A percentile compares a stretch with the other conserved stretches of the same genome.
These are phyloP conservation scores for Diplodia intermedia DNA, from an alignment of 2,329 filamentous ascomycete species.

Conservation along the genomic window DNA sequence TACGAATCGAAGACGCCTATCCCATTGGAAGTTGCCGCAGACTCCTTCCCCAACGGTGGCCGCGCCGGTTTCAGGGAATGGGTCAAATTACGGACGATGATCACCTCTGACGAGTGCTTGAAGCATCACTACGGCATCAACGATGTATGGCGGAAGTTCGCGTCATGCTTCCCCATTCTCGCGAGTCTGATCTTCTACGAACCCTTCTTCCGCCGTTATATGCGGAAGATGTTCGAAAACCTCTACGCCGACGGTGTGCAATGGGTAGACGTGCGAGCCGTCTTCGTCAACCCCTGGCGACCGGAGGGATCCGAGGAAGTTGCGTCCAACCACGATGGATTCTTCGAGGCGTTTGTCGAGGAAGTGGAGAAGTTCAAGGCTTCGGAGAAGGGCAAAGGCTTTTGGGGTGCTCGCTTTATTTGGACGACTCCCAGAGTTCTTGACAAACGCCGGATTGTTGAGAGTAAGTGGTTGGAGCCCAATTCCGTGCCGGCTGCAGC, in stretches of 20 bases:
- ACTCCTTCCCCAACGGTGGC: slow-evolving; percentile 76
- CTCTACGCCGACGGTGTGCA: slow-evolving; percentile 81
- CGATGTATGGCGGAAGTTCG: slow-evolving; percentile 85
- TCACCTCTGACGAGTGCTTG: slow-evolving; percentile 74
- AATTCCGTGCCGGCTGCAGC: too few relatives aligned
- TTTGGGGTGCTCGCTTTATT: slow-evolving; percentile 86
- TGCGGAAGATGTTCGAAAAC: slow-evolving; percentile 72
- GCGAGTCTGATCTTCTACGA: slow-evolving; percentile 84
- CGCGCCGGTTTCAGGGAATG: slow-evolving; percentile 75
- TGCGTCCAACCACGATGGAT: slow-evolving; percentile 71
- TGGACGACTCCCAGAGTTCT: slow-evolving; percentile 77
- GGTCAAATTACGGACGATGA: slow-evolving; percentile 75
- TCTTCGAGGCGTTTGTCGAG: slow-evolving; percentile 77
- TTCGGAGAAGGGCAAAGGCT: slow-evolving; percentile 72
- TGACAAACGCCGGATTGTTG: slow-evolving; percentile 70
- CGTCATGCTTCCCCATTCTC: slow-evolving; percentile 74
- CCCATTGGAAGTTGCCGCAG: slow-evolving; percentile 67
- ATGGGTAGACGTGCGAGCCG: slow-evolving; percentile 82
- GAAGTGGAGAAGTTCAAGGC: slow-evolving; percentile 78
- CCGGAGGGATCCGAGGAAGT: slow-evolving; percentile 68
- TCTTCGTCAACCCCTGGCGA: slow-evolving; percentile 75
- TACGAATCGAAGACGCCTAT: slow-evolving; percentile 69
- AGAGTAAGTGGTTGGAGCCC: slow-evolving; percentile 55
- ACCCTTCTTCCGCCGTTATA: slow-evolving; percentile 80
- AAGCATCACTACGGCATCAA: slow-evolving; percentile 84